Percentiles rank a stretch among this genome's conserved stretches.
Evolutionary conservation across 768 basidiomycete genomes (phyloP).

Genomic region (Mycena latifolia): DNA sequence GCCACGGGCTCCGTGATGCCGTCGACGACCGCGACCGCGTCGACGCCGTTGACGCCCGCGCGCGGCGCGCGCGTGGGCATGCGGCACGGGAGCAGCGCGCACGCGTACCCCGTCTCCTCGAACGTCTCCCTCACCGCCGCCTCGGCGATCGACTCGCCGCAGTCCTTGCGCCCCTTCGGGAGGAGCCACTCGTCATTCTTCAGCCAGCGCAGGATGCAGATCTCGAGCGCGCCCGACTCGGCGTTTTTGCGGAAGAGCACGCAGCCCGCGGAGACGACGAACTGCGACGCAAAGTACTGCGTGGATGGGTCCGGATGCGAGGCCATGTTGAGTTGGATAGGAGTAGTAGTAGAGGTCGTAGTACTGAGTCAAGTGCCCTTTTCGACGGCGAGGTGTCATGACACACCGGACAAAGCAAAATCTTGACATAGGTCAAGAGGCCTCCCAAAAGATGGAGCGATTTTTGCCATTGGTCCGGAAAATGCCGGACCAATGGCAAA

Average conservation of each 20-base stretch:
- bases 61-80: slow-evolving; percentile 69
- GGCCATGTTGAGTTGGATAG: slow-evolving; percentile 8
- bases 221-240: slow-evolving; percentile 41
- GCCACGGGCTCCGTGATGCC: slow-evolving; percentile 50
- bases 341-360: background rate
- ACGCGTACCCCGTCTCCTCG: slow-evolving; percentile 75
- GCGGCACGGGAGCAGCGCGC: slow-evolving; percentile 59
- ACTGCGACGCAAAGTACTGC: slow-evolving; percentile 38
- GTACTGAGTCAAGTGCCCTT: slow-evolving; percentile 3
- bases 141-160: slow-evolving; percentile 61
- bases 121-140: slow-evolving; percentile 73
- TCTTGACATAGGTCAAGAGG: too few species aligned
- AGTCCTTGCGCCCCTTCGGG: slow-evolving; percentile 74
- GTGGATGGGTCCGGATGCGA: slow-evolving; percentile 5
- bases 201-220: slow-evolving; percentile 54
- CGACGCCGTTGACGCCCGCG: slow-evolving; percentile 54
- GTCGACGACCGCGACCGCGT: slow-evolving; percentile 37
- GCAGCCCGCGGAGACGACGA: slow-evolving; percentile 57
- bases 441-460: too few species aligned
- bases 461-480: too few species aligned
- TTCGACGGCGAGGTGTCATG: too few species aligned
- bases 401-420: too few species aligned
- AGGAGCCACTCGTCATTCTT: slow-evolving; percentile 53
- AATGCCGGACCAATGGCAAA: too few species aligned
- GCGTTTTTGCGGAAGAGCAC: slow-evolving; percentile 50